Percentiles rank a stretch among this genome's conserved stretches.
Evolutionary conservation across 495 filamentous ascomycete genomes (phyloP).

Genomic region (Hypoxylon perforatum): DNA sequence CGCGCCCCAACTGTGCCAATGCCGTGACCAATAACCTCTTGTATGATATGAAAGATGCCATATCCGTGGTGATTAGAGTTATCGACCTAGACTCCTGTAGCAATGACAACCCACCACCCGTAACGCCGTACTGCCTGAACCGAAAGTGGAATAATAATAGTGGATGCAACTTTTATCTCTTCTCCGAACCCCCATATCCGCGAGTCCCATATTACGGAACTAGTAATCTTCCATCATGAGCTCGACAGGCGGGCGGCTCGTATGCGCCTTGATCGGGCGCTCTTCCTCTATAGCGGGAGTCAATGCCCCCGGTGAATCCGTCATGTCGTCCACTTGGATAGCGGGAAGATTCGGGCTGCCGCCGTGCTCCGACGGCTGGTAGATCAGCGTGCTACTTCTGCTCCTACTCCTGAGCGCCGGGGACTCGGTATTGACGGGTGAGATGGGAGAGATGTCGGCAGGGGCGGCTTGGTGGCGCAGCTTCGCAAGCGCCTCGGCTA

Average conservation of each 20-base stretch:
- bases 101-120: conserved; percentile 13
- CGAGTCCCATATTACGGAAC: neutral
- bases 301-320: conserved; percentile 62
- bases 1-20: conserved; percentile 4
- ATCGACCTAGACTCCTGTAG: conserved; percentile 3
- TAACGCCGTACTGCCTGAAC: conserved; percentile 35
- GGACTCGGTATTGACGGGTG: conserved; percentile 44
- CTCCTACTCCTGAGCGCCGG: conserved; percentile 43
- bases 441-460: conserved; percentile 45
- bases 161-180: conserved; percentile 21
- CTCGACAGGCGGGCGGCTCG: conserved; percentile 87
- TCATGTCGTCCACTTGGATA: conserved; percentile 92
- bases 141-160: conserved; percentile 12
- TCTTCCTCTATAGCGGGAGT: conserved; percentile 54
- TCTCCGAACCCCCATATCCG: neutral
- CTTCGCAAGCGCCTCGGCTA: conserved; percentile 80
- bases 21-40: conserved; percentile 5
- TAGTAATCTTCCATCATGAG: conserved; percentile 74
- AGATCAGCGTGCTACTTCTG: conserved; percentile 76
- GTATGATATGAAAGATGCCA: conserved; percentile 17
- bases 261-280: conserved; percentile 75
- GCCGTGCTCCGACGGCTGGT: conserved; percentile 79
- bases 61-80: conserved; percentile 7
- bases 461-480: conserved; percentile 59
- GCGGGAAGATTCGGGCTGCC: conserved; percentile 82